Evolutionary conservation across 352 stramenopile species (phyloP).

Genomic region (Phytophthora constricta): DNA sequence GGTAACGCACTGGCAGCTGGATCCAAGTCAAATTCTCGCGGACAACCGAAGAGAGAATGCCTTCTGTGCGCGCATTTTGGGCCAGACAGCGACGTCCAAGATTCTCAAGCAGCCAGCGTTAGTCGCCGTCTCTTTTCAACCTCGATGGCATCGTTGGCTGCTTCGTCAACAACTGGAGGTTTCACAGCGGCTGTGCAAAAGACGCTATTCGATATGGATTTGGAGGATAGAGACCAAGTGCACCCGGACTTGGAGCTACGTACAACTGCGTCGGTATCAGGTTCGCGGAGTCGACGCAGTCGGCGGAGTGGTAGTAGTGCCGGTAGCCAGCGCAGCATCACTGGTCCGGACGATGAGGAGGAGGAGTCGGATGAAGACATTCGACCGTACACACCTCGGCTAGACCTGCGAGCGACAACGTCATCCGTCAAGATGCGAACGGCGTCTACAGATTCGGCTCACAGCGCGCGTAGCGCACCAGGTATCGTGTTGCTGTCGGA

Average conservation of each 20-base stretch:
- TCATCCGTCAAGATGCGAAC: constrained; percentile 46
- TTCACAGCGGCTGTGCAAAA: constrained; percentile 17
- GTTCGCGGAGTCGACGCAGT: constrained; percentile 27
- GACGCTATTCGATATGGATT: constrained; percentile 28
- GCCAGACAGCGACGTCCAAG: constrained; percentile 21
- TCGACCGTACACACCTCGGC: constrained; percentile 15
- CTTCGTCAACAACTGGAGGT: constrained; percentile 23
- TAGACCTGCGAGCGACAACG: constrained; percentile 26
- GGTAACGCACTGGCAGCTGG: constrained; percentile 16
- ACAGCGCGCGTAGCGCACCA: constrained; percentile 41
- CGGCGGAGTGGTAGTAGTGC: constrained; percentile 33
- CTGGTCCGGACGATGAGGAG: constrained; percentile 31
- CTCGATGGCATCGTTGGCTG: constrained; percentile 36
- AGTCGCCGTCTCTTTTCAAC: constrained; percentile 29
- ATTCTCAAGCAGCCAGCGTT: neutral
- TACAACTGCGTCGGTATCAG: constrained; percentile 28
- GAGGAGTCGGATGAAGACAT: constrained; percentile 31
- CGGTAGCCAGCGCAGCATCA: constrained; percentile 32
- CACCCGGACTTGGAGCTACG: constrained; percentile 34
- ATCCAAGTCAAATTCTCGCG: constrained; percentile 16
- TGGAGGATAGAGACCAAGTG: constrained; percentile 35
- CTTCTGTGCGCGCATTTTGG: constrained; percentile 71
- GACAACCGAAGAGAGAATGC: constrained; percentile 45
- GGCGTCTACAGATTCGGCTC: constrained; percentile 50
- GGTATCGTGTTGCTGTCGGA: constrained; percentile 74